Conservation (phyloP, 2,329 filamentous ascomycete genomes). For the Alternaria rosae region DNA sequence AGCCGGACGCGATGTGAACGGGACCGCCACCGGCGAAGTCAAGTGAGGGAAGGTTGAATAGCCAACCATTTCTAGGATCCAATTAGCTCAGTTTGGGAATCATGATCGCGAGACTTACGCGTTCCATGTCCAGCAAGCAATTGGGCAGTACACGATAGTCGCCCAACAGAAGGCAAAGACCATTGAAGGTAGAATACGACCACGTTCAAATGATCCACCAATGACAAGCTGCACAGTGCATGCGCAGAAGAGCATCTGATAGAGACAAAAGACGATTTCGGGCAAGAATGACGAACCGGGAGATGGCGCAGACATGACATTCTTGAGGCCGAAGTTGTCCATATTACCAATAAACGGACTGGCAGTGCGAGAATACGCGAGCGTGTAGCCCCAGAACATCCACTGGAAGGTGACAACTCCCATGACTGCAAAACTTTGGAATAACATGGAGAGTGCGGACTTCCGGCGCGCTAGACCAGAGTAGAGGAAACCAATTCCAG, state of each 20-base stretch:
- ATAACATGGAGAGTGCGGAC: slow-evolving; percentile 67
- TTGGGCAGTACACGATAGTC: slow-evolving; percentile 69
- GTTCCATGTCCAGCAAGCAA: slow-evolving; percentile 74
- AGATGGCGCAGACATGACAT: slow-evolving; percentile 67
- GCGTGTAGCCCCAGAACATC: slow-evolving; percentile 71
- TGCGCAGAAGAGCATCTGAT: slow-evolving; percentile 70
- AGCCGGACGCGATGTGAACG: slow-evolving; percentile 70
- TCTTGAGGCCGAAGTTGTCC: slow-evolving; percentile 67
- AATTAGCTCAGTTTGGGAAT: neutral
- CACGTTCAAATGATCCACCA: slow-evolving; percentile 69
- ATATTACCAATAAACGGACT: slow-evolving; percentile 70
- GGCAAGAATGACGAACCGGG: slow-evolving; percentile 65
- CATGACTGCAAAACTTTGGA: slow-evolving; percentile 67
- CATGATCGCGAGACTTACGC: slow-evolving; percentile 37
- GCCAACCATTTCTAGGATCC: slow-evolving; percentile 60
- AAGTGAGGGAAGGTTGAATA: slow-evolving; percentile 66
- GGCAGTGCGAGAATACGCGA: slow-evolving; percentile 67
- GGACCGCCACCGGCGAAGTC: slow-evolving; percentile 70
- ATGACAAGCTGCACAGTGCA: slow-evolving; percentile 70
- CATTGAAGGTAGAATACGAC: slow-evolving; percentile 69
- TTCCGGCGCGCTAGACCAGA: slow-evolving; percentile 69
- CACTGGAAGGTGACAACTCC: slow-evolving; percentile 66
- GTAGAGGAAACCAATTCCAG: slow-evolving; percentile 71
- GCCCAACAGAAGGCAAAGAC: slow-evolving; percentile 71
- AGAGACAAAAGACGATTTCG: slow-evolving; percentile 71